Evolutionary conservation across 306 rosid genomes (phyloP), one percentile per base, ranked within the genome.

Genomic region (Castanea crenata): DNA sequence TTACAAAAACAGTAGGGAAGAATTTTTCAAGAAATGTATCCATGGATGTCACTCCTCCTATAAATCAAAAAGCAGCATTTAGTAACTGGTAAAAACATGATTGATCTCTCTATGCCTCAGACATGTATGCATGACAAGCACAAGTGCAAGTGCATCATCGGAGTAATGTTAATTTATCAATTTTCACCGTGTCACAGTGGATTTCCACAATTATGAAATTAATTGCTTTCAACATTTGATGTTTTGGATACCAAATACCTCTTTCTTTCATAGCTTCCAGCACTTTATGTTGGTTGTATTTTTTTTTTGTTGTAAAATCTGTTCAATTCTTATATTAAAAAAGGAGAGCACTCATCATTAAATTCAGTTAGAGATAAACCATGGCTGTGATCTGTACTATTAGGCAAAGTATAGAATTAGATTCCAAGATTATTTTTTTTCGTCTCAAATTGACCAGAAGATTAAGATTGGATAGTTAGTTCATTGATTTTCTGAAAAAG

Each of bases 41-140:
- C 97, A 91, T 94, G n/a, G 97, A 91, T 79, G 99, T 94, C 82
- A 94, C 99, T 31, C 99, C 97, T 1, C 99, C 99, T 94, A 80
- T 79, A 46, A 63, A 75, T 54, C 82, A 80, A 58, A 16, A 27
- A 75, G 29, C 9, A 44, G 34, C 16, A 67, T 7, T 67, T 35
- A n/a, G 72, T 19, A 67, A 67, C 15, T 3, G 6, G 4, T 29
- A 19, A 9, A 25, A 67, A 35, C 27, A 19, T 13, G 21, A 19
- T 8, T 12, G 5, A 15, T 34, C 70, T 64, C 20, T 3, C 3
- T 14, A 16, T 32, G 44, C 31, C 31, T 20, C 67, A 61, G 19
- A 27, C 32, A 59, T 13, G 18, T 5, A 21, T 27, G 31, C 34
- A 61, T 5, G 64, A 58, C 18, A 49, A 49, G 6, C 32, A 61